Evolutionary conservation across 331 rosid genomes (phyloP), one percentile per base, ranked within the genome.

Genomic region (Dryas integrifolia): DNA sequence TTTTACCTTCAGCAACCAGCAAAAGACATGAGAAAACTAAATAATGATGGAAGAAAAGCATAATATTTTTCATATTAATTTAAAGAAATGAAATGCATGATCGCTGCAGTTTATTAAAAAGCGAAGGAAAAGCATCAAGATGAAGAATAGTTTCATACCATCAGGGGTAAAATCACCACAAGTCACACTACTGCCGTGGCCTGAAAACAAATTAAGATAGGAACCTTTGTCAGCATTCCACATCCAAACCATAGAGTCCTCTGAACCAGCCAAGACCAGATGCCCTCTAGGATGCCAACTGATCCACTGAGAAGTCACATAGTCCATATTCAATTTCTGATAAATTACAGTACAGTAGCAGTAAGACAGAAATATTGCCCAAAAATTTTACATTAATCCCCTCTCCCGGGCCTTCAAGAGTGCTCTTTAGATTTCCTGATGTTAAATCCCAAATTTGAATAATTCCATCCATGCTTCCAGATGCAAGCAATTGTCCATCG

Each of bases 131-230:
- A 44, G 14, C 16, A 79, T 57, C 65, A 61, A 67, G 77, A 43
- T 39, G 65, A 75, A 82, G 82, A 77, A 65, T 14, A 77, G 67
- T 40, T 30, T 30, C 35, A 30, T 88, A 94, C 98, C 98, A 88
- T 94, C 96, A n/a, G 96, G 97, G 63, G 98, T 94, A 81, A 94
- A 94, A 75, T 91, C 92, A 68, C 98, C 97, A 63, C 97, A 94
- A 16, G 89, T 86, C 72, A 91, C 97, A 15, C 82, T 85, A 21
- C 81, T 68, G 44, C 86, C 92, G 59, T 94, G 98, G 65, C 98
- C 98, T 43, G 82, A 52, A 85, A 89, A 91, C 70, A 82, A 79
- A 70, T 84, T 86, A 61, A 86, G 88, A 73, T 75, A 83, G 61
- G 80, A 76, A 4, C 79, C 86, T 64, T 13, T 86, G 75, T 89